These are phyloP conservation scores for Phlegmacium glaucopus DNA, from an alignment of 768 basidiomycete genomes.

Conservation along the genomic window DNA sequence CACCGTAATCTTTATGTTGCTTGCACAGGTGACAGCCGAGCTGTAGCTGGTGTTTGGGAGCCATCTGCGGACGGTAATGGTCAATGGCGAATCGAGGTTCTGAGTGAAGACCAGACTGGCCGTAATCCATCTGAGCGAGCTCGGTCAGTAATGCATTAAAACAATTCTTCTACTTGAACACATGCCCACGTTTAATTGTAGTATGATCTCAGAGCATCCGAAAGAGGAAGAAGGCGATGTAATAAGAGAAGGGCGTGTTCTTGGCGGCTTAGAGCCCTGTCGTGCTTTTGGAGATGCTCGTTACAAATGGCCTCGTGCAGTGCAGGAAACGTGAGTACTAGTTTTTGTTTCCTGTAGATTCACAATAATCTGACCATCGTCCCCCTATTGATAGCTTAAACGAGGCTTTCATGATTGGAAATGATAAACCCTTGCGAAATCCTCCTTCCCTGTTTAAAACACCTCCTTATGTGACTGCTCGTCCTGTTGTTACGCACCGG, in stretches of 20 bases:
- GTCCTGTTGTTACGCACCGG: constrained; percentile 78
- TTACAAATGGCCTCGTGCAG: constrained; percentile 79
- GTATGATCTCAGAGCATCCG: constrained; percentile 83
- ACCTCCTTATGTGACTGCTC: constrained; percentile 89
- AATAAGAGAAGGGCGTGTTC: constrained; percentile 74
- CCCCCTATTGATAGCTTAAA: constrained; percentile 34
- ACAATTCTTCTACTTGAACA: not conserved
- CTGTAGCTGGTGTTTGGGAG: constrained; percentile 93
- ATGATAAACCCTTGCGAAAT: constrained; percentile 52
- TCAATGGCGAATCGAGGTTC: constrained; percentile 88
- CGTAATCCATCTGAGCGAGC: constrained; percentile 81
- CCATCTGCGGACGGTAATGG: constrained; percentile 60
- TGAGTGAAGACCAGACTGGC: constrained; percentile 96
- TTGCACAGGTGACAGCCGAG: constrained; percentile 89
- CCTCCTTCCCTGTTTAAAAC: constrained; percentile 69
- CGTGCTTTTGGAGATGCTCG: constrained; percentile 87
- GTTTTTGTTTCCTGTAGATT: not conserved
- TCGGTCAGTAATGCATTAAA: constrained; percentile 47
- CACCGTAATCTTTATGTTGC: constrained; percentile 85
- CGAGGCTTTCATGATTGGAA: constrained; percentile 65
- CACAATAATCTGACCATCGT: constrained; percentile 1
- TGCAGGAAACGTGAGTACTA: constrained; percentile 63
- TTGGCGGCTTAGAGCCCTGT: constrained; percentile 85
- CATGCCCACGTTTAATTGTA: constrained; percentile 21
- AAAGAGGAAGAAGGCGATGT: constrained; percentile 68